These are phyloP conservation scores for Sarocladium kiliense DNA, from an alignment of 2,329 filamentous ascomycete genomes.

Conservation along the genomic window DNA sequence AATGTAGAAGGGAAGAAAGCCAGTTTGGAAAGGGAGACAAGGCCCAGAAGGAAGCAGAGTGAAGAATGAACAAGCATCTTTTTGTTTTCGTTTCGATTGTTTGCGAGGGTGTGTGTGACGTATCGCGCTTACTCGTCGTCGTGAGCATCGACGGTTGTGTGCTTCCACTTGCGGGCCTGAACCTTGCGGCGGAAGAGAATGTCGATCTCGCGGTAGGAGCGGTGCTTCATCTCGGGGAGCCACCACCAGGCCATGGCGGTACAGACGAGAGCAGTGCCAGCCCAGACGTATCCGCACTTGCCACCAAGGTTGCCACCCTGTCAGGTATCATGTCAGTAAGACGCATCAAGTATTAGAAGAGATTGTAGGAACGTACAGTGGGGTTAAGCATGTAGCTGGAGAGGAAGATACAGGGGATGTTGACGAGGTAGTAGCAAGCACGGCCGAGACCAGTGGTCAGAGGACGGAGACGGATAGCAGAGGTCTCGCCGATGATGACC, in stretches of 20 bases:
- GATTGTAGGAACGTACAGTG: constrained; percentile 24
- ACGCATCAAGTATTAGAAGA: background rate
- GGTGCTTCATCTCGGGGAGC: constrained; percentile 52
- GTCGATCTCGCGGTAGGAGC: constrained; percentile 58
- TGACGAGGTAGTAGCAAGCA: constrained; percentile 56
- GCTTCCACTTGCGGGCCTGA: constrained; percentile 49
- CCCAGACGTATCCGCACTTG: constrained; percentile 58
- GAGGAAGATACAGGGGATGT: constrained; percentile 64
- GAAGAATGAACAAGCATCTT: too few relatives aligned
- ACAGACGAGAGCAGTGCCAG: constrained; percentile 51
- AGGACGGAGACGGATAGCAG: constrained; percentile 57
- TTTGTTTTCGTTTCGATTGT: background rate
- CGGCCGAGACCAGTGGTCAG: constrained; percentile 63
- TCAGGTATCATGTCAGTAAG: constrained; percentile 20
- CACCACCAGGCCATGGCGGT: constrained; percentile 41
- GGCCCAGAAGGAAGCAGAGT: too few relatives aligned
- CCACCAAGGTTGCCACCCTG: constrained; percentile 40
- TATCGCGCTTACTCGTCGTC: constrained; percentile 53
- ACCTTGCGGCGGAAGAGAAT: constrained; percentile 51
- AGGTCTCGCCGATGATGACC: constrained; percentile 64
- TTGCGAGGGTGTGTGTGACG: background rate
- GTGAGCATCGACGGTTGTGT: constrained; percentile 50
- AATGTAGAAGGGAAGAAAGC: too few relatives aligned
- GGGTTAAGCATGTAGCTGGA: constrained; percentile 57
- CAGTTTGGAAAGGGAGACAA: too few relatives aligned